Evolutionary conservation across 495 filamentous ascomycete genomes (phyloP), one percentile per base, ranked within the genome.

Genomic region (Aspergillus sclerotioniger): DNA sequence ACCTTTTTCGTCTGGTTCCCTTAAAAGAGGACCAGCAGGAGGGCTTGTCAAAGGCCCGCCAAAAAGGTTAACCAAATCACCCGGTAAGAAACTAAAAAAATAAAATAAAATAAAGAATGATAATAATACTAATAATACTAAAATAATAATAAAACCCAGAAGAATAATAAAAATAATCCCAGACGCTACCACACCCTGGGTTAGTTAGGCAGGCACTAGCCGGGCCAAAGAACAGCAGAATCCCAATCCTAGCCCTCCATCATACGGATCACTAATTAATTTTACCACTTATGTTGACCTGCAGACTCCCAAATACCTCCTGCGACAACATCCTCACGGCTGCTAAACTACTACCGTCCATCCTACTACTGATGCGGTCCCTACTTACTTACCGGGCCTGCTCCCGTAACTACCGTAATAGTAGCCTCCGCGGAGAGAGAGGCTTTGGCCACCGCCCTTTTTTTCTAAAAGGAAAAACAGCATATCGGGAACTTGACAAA

Each of bases 261-360:
- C 46, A 43, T 51, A 41, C 46, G 13, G 46, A 51, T 54, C 52
- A 62, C 59, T 62, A 53, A 56, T 56, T 31, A 47, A 29, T 46
- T 58, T 60, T 59, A 51, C 61, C 61, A 37, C 53, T 57, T 60
- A 46, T 17, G 60, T 52, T 31, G 46, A 44, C 53, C 48, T 59
- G 56, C 51, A 59, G 57, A 39, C 51, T 52, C 52, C 56, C 37
- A 53, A 37, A 32, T 47, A 17, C 25, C n/a, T 46, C 20, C 52
- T 16, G 12, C 51, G 3, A 53, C 37, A 5, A 25, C 25, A 25
- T 25, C 25, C 25, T 25, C 25, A 25, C 25, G 25, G 25, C 25
- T 25, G 25, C 25, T 25, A 25, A 25, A 25, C 13, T 35, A 35
- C 33, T 9, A 35, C 33, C 33, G 5, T 53, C 15, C 50, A n/a